These are phyloP conservation scores for Amyloporia xantha DNA, from an alignment of 768 basidiomycete genomes.

Conservation along the genomic window DNA sequence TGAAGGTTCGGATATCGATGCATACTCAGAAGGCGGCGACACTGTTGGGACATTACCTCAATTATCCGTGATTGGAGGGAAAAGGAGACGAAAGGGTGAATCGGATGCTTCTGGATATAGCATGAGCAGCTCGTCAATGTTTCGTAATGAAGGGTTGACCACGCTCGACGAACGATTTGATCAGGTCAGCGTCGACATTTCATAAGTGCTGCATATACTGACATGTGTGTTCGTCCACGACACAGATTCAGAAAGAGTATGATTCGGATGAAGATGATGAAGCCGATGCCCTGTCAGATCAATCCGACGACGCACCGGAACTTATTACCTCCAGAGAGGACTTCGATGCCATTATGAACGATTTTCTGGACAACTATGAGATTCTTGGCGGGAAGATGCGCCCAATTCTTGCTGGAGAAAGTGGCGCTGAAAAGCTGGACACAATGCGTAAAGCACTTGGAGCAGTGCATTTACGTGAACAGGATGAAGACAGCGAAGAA, in stretches of 20 bases:
- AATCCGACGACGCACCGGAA: slow-evolving; percentile 61
- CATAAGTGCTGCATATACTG: background rate
- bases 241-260: slow-evolving; percentile 76
- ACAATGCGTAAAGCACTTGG: slow-evolving; percentile 74
- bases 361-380: slow-evolving; percentile 90
- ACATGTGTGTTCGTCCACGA: background rate
- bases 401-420: slow-evolving; percentile 65
- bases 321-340: slow-evolving; percentile 80
- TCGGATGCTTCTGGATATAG: slow-evolving; percentile 92
- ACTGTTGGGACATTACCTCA: slow-evolving; percentile 71
- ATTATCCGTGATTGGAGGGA: slow-evolving; percentile 76
- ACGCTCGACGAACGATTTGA: slow-evolving; percentile 93
- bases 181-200: slow-evolving; percentile 46
- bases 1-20: slow-evolving; percentile 38
- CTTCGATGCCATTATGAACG: slow-evolving; percentile 86
- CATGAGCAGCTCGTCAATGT: slow-evolving; percentile 97
- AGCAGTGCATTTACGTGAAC: slow-evolving; percentile 50
- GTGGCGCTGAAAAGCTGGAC: slow-evolving; percentile 72
- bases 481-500: slow-evolving; percentile 43
- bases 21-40: slow-evolving; percentile 66
- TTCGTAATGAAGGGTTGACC: slow-evolving; percentile 81
- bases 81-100: slow-evolving; percentile 61
- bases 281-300: slow-evolving; percentile 31
- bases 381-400: slow-evolving; percentile 83
- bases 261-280: slow-evolving; percentile 46